Evolutionary conservation across 2,329 filamentous ascomycete species (phyloP).

Genomic region (Fusarium sp.): DNA sequence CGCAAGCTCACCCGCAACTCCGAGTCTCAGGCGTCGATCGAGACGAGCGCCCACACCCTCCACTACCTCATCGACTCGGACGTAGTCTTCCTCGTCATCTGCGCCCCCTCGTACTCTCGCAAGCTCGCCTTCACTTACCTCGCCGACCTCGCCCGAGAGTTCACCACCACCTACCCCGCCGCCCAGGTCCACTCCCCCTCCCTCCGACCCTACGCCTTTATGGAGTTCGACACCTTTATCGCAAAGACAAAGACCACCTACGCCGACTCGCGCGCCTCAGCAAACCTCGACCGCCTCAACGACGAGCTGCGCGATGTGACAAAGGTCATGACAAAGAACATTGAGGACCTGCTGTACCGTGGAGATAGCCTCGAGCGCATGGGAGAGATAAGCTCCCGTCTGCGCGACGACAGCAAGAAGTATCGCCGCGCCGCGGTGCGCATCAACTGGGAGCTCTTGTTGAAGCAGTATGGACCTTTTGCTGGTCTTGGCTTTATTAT

Average conservation of each 20-base stretch:
- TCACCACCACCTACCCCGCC: constrained; percentile 84
- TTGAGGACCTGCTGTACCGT: constrained; percentile 95
- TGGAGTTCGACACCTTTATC: constrained; percentile 99
- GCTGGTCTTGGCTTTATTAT: constrained; percentile 85
- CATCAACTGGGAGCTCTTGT: constrained; percentile 97
- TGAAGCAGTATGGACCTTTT: constrained; percentile 97
- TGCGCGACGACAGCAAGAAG: constrained; percentile 94
- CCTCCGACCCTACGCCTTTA: constrained; percentile 93
- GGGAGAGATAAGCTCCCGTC: constrained; percentile 89
- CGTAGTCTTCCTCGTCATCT: constrained; percentile 93
- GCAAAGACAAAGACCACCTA: constrained; percentile 92
- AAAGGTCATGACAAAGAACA: constrained; percentile 99
- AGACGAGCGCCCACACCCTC: constrained; percentile 83
- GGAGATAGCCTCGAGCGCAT: constrained; percentile 96
- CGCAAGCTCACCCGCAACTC: constrained; percentile 89
- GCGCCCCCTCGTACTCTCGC: constrained; percentile 92
- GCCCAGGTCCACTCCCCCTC: constrained; percentile 78
- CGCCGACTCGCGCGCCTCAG: constrained; percentile 88
- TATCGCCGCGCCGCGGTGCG: constrained; percentile 91
- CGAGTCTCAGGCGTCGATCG: constrained; percentile 91
- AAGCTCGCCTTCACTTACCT: constrained; percentile 99
- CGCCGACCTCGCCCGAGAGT: constrained; percentile 89
- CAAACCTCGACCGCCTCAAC: constrained; percentile 95
- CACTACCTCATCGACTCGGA: constrained; percentile 90
- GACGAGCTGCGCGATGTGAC: constrained; percentile 98